Evolutionary conservation across 331 rosid species (phyloP), one percentile per base, ranked within the genome.

Genomic region (Cydonia oblonga): DNA sequence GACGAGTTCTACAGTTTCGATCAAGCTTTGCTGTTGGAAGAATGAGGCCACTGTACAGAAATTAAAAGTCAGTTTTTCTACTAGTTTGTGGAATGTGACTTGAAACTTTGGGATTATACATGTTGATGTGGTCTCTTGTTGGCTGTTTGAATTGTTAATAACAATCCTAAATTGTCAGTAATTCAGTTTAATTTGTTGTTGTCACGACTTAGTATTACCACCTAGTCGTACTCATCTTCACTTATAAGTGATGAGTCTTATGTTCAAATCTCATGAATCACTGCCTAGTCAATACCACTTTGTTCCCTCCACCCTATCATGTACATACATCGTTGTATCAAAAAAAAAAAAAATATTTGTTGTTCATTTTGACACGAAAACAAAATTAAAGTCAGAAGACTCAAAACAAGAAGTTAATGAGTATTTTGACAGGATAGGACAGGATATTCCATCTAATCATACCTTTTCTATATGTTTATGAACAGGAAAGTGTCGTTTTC

Each of bases 171-270:
- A 49, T 49, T 16, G 54, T 18, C 19, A 49, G 20, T 16, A 49
- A 49, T 49, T 6, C 16, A 49, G 54, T 16, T 16, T 49, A 49
- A 16, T 16, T 7, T 16, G 54, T 16, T 16, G 3, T 0, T 49
- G 54, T 49, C 4, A 2, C 0, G 4, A 49, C 42, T 9, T 35
- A 35, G 42, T 35, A 35, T 35, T 9, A 35, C 42, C 13, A 3
- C 13, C 42, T 35, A 35, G 13, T 9, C 0, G 0, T 9, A 35
- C 42, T 35, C 4, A 35, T 35, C 42, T 35, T 35, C 42, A 9
- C 42, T 35, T 35, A 0, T 9, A 35, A 35, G 0, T 9, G 4
- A 35, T 0, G 0, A 1, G 4, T 35, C 13, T 35, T 9, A 35
- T 2, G 4, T 2, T 35, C 13, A 13, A 35, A 0, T 35, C 0